phyloP scores from a whole-genome alignment of 2,329 filamentous ascomycete genomes.

The Zymoseptoria tritici region DNA sequence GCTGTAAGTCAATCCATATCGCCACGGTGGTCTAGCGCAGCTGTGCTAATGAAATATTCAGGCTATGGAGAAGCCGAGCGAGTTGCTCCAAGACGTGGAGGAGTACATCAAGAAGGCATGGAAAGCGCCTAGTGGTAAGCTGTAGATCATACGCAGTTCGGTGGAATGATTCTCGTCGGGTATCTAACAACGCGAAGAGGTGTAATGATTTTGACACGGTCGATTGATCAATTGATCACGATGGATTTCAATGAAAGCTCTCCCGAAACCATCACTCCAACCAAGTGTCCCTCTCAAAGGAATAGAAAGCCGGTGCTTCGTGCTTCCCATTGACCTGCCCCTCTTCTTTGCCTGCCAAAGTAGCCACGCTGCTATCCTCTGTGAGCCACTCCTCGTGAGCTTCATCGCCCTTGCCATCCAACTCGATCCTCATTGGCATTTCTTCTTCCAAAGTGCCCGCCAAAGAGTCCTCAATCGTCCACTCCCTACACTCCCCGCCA shows the following conservation, averaged over 20 bases:
- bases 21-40: not conserved
- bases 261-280: not conserved
- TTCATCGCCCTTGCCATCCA: constrained; percentile 12
- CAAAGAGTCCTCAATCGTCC: constrained; percentile 21
- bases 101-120: constrained; percentile 27
- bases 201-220: not conserved
- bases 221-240: not conserved
- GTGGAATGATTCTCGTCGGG: not conserved
- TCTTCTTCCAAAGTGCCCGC: constrained; percentile 11
- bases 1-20: constrained; percentile 21
- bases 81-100: constrained; percentile 29
- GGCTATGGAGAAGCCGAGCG: constrained; percentile 31
- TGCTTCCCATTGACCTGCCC: not conserved
- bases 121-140: not conserved
- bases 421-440: constrained; percentile 5
- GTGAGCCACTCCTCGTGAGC: constrained; percentile 5
- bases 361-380: not conserved
- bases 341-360: not conserved
- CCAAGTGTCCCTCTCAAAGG: not conserved
- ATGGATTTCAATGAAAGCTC: not conserved
- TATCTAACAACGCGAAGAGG: not conserved
- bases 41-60: not conserved
- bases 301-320: not conserved
- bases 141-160: not conserved
- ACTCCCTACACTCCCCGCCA: constrained; percentile 5